These are phyloP conservation scores for Silybum marianum DNA, from an alignment of 129 eudicot species.

Conservation along the genomic window DNA sequence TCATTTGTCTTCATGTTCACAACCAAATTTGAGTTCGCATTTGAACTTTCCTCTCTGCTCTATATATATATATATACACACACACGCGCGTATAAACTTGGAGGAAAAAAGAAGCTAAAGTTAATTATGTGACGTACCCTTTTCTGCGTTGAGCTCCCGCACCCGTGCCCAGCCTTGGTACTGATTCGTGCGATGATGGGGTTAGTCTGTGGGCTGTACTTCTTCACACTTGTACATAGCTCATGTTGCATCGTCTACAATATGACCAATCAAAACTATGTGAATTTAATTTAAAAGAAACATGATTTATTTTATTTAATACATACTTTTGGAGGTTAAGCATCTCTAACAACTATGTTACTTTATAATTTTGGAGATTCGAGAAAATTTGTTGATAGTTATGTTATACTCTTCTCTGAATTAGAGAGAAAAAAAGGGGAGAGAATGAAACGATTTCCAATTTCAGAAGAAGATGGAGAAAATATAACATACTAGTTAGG, in stretches of 20 bases:
- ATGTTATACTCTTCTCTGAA: no score
- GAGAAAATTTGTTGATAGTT: no score
- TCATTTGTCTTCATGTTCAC: no score
- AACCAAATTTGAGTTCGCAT: no score
- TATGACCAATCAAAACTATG: constrained; percentile 7
- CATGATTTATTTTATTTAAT: background rate
- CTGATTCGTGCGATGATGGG: constrained; percentile 80
- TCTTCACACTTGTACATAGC: constrained; percentile 66
- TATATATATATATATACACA: no score
- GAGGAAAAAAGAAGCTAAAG: background rate
- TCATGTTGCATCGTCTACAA: constrained; percentile 75
- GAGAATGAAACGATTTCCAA: no score
- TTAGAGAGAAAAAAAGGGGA: no score
- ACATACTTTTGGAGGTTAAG: no score
- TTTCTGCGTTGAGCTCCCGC: constrained; percentile 73
- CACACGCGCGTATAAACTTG: background rate
- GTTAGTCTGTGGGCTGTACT: constrained; percentile 66
- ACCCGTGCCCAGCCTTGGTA: constrained; percentile 76
- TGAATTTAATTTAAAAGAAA: background rate
- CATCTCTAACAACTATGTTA: no score
- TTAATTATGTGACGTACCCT: constrained; percentile 36
- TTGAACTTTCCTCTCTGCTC: no score
- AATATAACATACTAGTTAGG: background rate
- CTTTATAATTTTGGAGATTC: no score
- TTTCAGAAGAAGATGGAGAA: no score